phyloP scores from a whole-genome alignment of 441 rosid species.

The Gossypium laxum region DNA sequence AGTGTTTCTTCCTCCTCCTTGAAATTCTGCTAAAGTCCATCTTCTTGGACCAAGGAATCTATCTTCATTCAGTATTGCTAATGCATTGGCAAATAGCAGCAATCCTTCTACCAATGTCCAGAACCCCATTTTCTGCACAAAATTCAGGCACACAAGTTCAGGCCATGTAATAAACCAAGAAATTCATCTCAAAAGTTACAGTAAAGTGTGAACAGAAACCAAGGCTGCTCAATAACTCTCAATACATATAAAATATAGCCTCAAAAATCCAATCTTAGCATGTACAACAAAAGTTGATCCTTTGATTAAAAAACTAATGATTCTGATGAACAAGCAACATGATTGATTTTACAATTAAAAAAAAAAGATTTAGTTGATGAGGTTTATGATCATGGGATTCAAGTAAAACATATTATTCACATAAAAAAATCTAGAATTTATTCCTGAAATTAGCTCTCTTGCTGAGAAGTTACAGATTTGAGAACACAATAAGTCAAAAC shows the following conservation, averaged over 20 bases:
- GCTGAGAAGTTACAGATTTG: neutral
- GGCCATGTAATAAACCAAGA: too few relatives aligned
- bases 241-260: too few relatives aligned
- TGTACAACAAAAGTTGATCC: neutral
- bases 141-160: neutral
- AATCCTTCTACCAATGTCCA: conserved; percentile 66
- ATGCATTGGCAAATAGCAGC: conserved; percentile 63
- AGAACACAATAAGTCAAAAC: neutral
- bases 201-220: too few relatives aligned
- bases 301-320: neutral
- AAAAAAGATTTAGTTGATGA: neutral
- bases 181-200: too few relatives aligned
- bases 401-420: neutral
- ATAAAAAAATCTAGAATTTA: neutral
- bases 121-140: conserved; percentile 50
- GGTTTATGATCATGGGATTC: neutral
- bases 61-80: conserved; percentile 80
- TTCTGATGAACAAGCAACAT: neutral
- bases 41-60: conserved; percentile 65
- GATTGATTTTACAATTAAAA: neutral
- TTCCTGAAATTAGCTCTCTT: neutral
- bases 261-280: neutral
- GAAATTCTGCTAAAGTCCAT: conserved; percentile 65
- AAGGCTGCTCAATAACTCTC: too few relatives aligned
- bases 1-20: conserved; percentile 43